Conservation (phyloP, 805 yeast species). For the Yamadazyma nakazawae region DNA sequence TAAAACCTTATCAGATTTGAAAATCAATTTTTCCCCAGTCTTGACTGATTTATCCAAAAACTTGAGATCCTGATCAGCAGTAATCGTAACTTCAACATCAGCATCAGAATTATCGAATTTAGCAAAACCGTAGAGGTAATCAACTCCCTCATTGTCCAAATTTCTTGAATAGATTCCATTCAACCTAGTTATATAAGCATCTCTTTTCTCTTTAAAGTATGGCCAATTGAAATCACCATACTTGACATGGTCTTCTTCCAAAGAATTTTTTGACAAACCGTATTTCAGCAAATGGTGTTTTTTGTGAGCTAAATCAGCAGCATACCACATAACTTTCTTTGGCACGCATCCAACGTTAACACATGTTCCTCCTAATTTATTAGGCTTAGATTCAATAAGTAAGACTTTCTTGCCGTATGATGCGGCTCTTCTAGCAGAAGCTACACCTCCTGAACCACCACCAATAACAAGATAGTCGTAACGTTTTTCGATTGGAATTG, state of each 20-base stretch:
- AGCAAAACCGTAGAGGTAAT: slow-evolving; percentile 83
- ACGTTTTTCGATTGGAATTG: slow-evolving; percentile 37
- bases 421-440: slow-evolving; percentile 97
- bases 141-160: slow-evolving; percentile 84
- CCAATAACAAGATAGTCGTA: slow-evolving; percentile 95
- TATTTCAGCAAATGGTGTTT: slow-evolving; percentile 74
- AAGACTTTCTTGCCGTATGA: slow-evolving; percentile 86
- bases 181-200: slow-evolving; percentile 81
- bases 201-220: slow-evolving; percentile 79
- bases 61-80: slow-evolving; percentile 38
- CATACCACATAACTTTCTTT: slow-evolving; percentile 98
- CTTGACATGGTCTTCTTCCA: slow-evolving; percentile 41
- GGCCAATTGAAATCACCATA: slow-evolving; percentile 73
- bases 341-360: slow-evolving; percentile 99
- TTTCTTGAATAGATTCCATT: slow-evolving; percentile 93
- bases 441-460: slow-evolving; percentile 99
- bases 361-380: slow-evolving; percentile 90
- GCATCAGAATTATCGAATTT: slow-evolving; percentile 60
- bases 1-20: slow-evolving; percentile 77
- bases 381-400: slow-evolving; percentile 69
- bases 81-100: slow-evolving; percentile 67
- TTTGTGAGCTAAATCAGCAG: slow-evolving; percentile 81
- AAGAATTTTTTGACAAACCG: slow-evolving; percentile 64
- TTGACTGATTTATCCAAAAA: slow-evolving; percentile 28
- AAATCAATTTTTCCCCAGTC: slow-evolving; percentile 55